Evolutionary conservation across 129 eudicot genomes (phyloP), one percentile per base, ranked within the genome.

Genomic region (Dittrichia graveolens): DNA sequence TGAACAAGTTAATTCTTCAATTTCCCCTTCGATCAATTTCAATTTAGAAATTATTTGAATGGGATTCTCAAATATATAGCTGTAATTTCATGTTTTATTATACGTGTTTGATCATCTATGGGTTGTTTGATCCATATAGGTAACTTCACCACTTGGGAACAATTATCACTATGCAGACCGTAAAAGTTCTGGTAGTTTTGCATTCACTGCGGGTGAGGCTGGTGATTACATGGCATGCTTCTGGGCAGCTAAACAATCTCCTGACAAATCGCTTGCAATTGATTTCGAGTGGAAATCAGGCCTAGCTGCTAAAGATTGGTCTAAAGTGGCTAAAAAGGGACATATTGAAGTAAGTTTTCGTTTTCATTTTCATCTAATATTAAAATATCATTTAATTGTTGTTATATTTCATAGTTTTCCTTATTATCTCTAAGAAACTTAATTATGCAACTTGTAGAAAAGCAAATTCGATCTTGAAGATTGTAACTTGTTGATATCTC

Each of bases 271-370:
- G 3, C 8, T 92, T 13, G 61, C 95, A 1, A 52, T 92, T 52
- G 96, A 92, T 44, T 85, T 92, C 6, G 95, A 89, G 4, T 89
- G 96, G 98, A 87, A 79, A 18, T 74, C 91, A 9, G 98, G 98
- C 16, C 47, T 92, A 49, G 89, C 87, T 73, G 86, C 96, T 31
- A 92, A 87, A 77, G 96, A 89, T 68, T 89, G 98, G 96, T 81
- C 88, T n/a, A 83, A 85, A 69, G 91, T 92, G 56, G 97, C 97
- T 71, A 87, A 82, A 74, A 86, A 92, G 80, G 96, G 96, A 41
- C 89, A 83, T 52, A 56, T 86, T 61, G 92, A 89, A 61, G 66
- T 61, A 61, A 61, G 66, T 39, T 58, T 56, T n/a, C n/a, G n/a
- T n/a, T n/a, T 56, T 8, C 10, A 6, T 5, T 2, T 12, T 67